Percentiles rank a stretch among this genome's conserved stretches.
These are phyloP conservation scores for Trametes hirsuta DNA, from an alignment of 1,284 basidiomycete genomes.

Conservation along the genomic window DNA sequence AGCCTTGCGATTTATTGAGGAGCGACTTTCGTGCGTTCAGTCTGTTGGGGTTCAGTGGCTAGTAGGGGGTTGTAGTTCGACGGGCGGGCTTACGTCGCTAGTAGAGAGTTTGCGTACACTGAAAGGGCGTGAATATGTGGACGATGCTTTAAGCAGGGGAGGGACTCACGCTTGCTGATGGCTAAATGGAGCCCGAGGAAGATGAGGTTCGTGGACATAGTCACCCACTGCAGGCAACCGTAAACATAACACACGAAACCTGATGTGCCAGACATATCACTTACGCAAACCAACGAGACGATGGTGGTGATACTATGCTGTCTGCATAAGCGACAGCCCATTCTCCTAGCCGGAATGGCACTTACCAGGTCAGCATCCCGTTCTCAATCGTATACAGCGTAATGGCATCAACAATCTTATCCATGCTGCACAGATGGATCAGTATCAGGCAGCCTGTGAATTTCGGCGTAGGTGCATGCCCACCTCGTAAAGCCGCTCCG, in stretches of 20 bases:
- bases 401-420: slow-evolving; percentile 49
- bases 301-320: slow-evolving; percentile 45
- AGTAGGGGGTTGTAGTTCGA: neutral
- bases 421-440: slow-evolving; percentile 40
- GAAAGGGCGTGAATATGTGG: neutral
- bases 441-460: neutral
- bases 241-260: neutral
- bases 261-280: slow-evolving; percentile 22
- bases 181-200: slow-evolving; percentile 56
- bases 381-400: slow-evolving; percentile 57
- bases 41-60: slow-evolving; percentile 12
- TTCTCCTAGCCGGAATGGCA: neutral
- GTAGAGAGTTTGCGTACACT: slow-evolving; percentile 48
- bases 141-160: neutral
- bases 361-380: slow-evolving; percentile 53
- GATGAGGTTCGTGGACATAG: slow-evolving; percentile 50
- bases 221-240: slow-evolving; percentile 44
- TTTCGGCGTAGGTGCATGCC: neutral
- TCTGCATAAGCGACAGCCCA: neutral
- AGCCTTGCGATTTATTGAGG: slow-evolving; percentile 30
- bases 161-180: slow-evolving; percentile 49
- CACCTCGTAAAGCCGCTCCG: slow-evolving; percentile 46
- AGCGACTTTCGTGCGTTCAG: slow-evolving; percentile 36
- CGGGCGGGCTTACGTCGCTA: slow-evolving; percentile 40
- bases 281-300: slow-evolving; percentile 52